Evolutionary conservation across 768 basidiomycete species (phyloP), one percentile per base, ranked within the genome.

Genomic region (Hericium rajendrae): DNA sequence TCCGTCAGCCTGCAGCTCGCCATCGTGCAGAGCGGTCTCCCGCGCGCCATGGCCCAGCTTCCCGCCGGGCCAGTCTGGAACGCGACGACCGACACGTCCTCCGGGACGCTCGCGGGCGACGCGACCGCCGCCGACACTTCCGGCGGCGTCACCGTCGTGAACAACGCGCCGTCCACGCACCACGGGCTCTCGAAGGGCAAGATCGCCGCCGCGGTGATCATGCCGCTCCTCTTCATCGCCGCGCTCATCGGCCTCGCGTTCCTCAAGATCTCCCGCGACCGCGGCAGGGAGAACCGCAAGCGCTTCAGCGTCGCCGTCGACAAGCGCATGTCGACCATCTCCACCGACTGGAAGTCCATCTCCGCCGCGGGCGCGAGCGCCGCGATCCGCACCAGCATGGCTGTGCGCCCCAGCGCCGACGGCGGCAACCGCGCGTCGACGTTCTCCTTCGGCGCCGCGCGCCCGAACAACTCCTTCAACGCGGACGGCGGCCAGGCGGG

Each of bases 321-420:
- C 72, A 83, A 82, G 69, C 85, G 89, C 68, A 91, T 92, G 89
- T 85, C 83, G 2, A 87, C 85, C 51, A 88, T 91, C 62, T 84
- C 83, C 6, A 72, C 77, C 18, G 86, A 90, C 65, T 91, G 89
- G 89, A 85, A 84, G 68, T 76, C 78, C 48, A 82, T 90, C 63
- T 80, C 84, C 8, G 73, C 75, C 5, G 83, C 80, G 4, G 89
- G 87, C 51, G 90, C 88, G 0, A 74, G 75, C 20, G 86, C 83
- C 38, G 90, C 87, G 11, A 85, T 92, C 61, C 80, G 88, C 58
- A 78, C 76, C 62, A 83, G 81, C 46, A 83, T 88, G 28, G 84
- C 84, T 4, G 70, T 78, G 38, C 64, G 65, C 32, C 24, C 24
- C 18, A 50, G 24, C 3, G 49, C 49, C 6, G 70, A 59, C n/a